Percentiles rank a stretch among this genome's conserved stretches.
These are phyloP conservation scores for Boletus reticuloceps DNA, from an alignment of 768 basidiomycete genomes.

Conservation along the genomic window DNA sequence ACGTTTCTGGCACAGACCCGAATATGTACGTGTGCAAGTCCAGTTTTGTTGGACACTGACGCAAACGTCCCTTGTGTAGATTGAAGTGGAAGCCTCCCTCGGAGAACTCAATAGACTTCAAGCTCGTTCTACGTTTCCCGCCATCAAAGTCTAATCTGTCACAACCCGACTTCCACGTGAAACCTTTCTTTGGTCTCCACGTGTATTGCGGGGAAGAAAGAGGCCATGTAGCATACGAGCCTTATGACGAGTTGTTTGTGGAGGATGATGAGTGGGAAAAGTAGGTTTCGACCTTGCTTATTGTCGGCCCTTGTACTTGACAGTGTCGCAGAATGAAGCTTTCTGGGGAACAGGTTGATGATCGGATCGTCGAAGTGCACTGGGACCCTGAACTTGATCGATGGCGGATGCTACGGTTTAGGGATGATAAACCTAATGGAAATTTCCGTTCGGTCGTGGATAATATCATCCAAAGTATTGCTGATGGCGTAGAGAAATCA, in stretches of 20 bases:
- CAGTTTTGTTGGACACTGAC: not conserved
- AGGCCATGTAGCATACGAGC: slow-evolving; percentile 63
- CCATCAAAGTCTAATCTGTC: slow-evolving; percentile 48
- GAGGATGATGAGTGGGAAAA: slow-evolving; percentile 91
- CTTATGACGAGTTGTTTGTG: slow-evolving; percentile 82
- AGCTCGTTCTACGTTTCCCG: slow-evolving; percentile 92
- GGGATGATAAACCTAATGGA: slow-evolving; percentile 92
- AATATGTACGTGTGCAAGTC: slow-evolving; percentile 89
- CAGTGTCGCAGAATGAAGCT: slow-evolving; percentile 65
- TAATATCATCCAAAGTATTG: slow-evolving; percentile 87
- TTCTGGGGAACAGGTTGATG: slow-evolving; percentile 85
- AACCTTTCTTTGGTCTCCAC: slow-evolving; percentile 82
- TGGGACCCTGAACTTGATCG: slow-evolving; percentile 69
- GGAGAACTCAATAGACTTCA: slow-evolving; percentile 98
- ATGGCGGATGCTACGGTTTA: slow-evolving; percentile 92
- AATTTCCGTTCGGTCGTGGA: slow-evolving; percentile 85
- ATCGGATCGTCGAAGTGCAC: slow-evolving; percentile 90
- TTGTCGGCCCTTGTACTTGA: slow-evolving; percentile 1
- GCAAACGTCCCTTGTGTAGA: slow-evolving; percentile 39
- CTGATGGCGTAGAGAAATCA: slow-evolving; percentile 91
- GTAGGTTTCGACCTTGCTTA: slow-evolving; percentile 45
- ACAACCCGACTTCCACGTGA: slow-evolving; percentile 77
- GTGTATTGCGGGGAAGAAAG: slow-evolving; percentile 75
- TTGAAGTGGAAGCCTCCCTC: slow-evolving; percentile 99
- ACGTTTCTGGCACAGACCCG: slow-evolving; percentile 77